Conservation (phyloP, 805 yeast genomes). For the Metschnikowia matae region DNA sequence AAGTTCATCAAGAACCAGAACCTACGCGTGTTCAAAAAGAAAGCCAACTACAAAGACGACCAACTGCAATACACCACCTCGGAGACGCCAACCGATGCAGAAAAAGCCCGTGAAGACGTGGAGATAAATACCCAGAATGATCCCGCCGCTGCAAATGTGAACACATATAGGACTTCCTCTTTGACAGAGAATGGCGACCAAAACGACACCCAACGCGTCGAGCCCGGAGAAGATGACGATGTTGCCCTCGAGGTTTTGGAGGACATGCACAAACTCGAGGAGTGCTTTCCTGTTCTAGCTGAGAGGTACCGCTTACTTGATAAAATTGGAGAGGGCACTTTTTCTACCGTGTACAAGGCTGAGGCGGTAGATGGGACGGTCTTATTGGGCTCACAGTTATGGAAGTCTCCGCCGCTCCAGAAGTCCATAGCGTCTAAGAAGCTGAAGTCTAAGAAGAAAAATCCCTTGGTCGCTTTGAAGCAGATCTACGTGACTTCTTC, state of each 20-base stretch:
- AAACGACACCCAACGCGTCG: not conserved
- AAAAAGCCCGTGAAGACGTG: not conserved
- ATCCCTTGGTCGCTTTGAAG: slow-evolving; percentile 75
- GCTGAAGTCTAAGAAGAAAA: slow-evolving; percentile 26
- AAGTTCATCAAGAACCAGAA: slow-evolving; percentile 17
- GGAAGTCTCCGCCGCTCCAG: slow-evolving; percentile 45
- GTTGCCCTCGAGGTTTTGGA: slow-evolving; percentile 50
- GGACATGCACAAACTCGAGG: slow-evolving; percentile 53
- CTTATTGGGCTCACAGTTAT: slow-evolving; percentile 35
- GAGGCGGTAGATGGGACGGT: slow-evolving; percentile 46
- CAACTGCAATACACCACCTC: not conserved
- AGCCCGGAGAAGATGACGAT: slow-evolving; percentile 37
- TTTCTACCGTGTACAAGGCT: slow-evolving; percentile 59
- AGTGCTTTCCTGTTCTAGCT: slow-evolving; percentile 51
- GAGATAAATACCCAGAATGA: not conserved
- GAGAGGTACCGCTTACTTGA: slow-evolving; percentile 48
- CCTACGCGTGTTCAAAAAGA: slow-evolving; percentile 9
- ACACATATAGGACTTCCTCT: not conserved
- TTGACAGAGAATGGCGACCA: not conserved
- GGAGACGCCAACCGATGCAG: slow-evolving; percentile 3
- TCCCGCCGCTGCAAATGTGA: not conserved
- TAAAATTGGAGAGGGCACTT: slow-evolving; percentile 66
- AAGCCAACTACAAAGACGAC: slow-evolving; percentile 1
- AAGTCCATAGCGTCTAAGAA: slow-evolving; percentile 10
- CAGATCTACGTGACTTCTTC: slow-evolving; percentile 94